These are phyloP conservation scores for Opeltia flavorubescens DNA, from an alignment of 495 filamentous ascomycete species.

Conservation along the genomic window DNA sequence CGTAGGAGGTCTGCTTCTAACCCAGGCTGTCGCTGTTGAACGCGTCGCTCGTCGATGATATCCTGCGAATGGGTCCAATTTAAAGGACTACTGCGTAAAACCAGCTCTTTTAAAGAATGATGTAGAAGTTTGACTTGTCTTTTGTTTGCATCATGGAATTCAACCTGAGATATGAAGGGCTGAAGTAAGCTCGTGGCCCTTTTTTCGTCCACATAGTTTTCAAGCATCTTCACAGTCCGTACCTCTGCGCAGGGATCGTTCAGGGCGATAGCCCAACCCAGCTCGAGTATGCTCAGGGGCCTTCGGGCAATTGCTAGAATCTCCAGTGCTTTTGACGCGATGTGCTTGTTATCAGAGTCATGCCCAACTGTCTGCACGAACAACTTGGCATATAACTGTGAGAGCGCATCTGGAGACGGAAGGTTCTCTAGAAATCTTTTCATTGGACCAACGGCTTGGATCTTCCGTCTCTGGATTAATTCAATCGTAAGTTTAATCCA, in stretches of 20 bases:
- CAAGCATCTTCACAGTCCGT: constrained; percentile 12
- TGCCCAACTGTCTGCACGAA: constrained; percentile 8
- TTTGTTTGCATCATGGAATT: constrained; percentile 15
- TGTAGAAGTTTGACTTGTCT: constrained; percentile 17
- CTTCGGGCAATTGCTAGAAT: constrained; percentile 12
- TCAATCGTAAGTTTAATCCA: constrained; percentile 14
- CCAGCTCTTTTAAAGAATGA: constrained; percentile 19
- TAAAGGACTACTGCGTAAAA: constrained; percentile 6
- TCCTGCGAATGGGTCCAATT: constrained; percentile 3
- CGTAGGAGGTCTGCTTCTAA: constrained; percentile 14
- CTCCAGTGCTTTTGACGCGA: constrained; percentile 13
- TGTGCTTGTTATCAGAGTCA: constrained; percentile 11
- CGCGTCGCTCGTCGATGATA: neutral
- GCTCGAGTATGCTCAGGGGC: constrained; percentile 18
- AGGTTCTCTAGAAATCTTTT: constrained; percentile 10
- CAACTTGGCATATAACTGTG: constrained; percentile 10
- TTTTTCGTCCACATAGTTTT: constrained; percentile 15
- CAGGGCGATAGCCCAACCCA: constrained; percentile 16
- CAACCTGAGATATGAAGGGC: constrained; percentile 16
- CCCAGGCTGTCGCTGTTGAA: constrained; percentile 1
- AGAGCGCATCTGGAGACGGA: constrained; percentile 8
- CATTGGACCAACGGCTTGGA: constrained; percentile 11
- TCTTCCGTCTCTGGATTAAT: constrained; percentile 10
- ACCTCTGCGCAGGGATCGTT: constrained; percentile 4
- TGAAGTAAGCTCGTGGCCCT: constrained; percentile 19